Base-by-base conservation (phyloP, 768 basidiomycete genomes). In the Chalciporus pseudorubinellus region DNA sequence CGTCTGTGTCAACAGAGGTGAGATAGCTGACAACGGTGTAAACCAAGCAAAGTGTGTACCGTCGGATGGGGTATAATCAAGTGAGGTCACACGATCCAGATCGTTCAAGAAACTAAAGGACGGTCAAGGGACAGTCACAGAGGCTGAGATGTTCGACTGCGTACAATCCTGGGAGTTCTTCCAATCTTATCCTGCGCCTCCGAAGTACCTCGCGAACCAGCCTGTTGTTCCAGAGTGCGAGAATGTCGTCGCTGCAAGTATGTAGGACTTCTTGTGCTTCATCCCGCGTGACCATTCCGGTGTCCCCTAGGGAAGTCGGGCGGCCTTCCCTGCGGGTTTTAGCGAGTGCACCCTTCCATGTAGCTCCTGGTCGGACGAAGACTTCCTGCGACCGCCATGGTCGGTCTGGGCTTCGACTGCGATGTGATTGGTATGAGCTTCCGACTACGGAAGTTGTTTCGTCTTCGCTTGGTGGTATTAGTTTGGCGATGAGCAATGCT, bases 381-480 rank as follows among this genome's bases (percentile, higher is more conserved):
- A 78, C 59, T 53, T 78, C 77, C 29, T 72, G 74, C 45, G 55
- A 53, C 16, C 73, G 59, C 60, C 64, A 62, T 6, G 59, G 48
- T 4, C 55, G 67, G 4, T 70, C 67, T 3, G 21, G 29, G 16
- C 49, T 61, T 28, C 44, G 44, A 18, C 42, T 59, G 18, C 57
- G 63, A 4, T 49, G 63, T 19, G 59, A 56, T 6, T 53, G 55
- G 46, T 58, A 61, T 45, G 53, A 29, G 10, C 53, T 52, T 31
- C 58, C 63, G 16, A 47, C 29, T 13, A 59, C 45, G 18, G 69
- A 59, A 0, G 62, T 31, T 43, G 68, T 55, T 46, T 75, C 75
- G 43, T 84, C 81, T 62, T 89, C 87, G 64, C 79, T 79, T 7
- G 77, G 71, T 1, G 87, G 86, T 0, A 89, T 80, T 10, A 92